A percentile compares a stretch with the other conserved stretches of the same genome.
Conservation (phyloP, 208 protist genomes). For the Entamoeba histolytica region DNA sequence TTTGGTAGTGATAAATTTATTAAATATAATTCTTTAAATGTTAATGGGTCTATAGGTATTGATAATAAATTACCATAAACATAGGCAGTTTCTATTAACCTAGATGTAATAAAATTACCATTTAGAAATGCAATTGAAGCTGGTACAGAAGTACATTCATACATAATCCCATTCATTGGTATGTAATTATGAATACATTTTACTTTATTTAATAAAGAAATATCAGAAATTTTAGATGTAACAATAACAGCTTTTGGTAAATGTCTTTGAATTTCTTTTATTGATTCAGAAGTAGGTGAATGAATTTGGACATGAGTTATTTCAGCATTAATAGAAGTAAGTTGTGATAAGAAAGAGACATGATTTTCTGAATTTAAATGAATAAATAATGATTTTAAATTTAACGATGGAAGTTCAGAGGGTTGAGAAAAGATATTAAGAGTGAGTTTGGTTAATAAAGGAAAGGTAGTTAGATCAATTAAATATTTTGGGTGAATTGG, state of each 20-base stretch:
- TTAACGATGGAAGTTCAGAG: not conserved
- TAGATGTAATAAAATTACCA: not conserved
- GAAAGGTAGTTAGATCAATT: not conserved
- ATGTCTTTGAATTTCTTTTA: not conserved
- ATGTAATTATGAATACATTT: not conserved
- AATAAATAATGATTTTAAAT: not conserved
- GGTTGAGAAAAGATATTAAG: not conserved
- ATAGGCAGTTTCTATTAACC: not conserved
- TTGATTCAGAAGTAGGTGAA: not conserved
- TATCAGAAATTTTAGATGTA: not conserved
- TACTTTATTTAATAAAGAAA: not conserved
- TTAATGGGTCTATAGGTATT: not conserved
- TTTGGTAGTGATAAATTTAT: not conserved
- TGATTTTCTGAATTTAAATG: not conserved
- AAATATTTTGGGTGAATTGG: not conserved
- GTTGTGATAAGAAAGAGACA: not conserved
- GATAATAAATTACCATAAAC: not conserved
- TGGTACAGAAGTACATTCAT: not conserved
- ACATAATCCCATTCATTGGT: not conserved
- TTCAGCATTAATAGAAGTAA: not conserved
- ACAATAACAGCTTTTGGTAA: not conserved
- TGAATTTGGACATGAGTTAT: not conserved
- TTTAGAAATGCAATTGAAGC: not conserved
- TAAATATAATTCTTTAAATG: not conserved
- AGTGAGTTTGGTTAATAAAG: not conserved